Evolutionary conservation across 176 grass and related monocot genomes (phyloP).

Genomic region (Guadua angustifolia): DNA sequence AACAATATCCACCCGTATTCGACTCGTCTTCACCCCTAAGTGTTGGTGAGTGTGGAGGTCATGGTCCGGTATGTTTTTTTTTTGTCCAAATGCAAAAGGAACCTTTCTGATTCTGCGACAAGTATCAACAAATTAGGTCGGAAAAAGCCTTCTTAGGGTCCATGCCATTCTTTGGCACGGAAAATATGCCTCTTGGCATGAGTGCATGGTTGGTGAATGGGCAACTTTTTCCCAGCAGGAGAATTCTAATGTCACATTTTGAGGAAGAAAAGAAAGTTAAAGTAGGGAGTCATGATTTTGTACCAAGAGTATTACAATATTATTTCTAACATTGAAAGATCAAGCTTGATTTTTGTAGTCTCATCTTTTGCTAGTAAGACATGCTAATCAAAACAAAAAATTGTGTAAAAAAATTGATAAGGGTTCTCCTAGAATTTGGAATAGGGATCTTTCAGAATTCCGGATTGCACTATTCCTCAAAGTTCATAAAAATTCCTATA

Average conservation of each 20-base stretch:
- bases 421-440: not conserved
- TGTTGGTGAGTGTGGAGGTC: constrained; percentile 36
- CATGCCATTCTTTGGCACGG: constrained; percentile 47
- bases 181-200: constrained; percentile 63
- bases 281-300: constrained; percentile 20
- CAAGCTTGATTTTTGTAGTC: constrained; percentile 2
- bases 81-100: constrained; percentile 40
- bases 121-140: constrained; percentile 53
- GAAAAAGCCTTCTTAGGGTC: constrained; percentile 38
- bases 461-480: not conserved
- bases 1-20: too few species aligned
- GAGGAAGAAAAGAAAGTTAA: constrained; percentile 12
- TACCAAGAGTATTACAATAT: not conserved
- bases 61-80: constrained; percentile 39
- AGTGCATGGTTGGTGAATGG: constrained; percentile 52
- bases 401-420: not conserved
- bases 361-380: not conserved
- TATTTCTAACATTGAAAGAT: not conserved
- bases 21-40: too few species aligned
- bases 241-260: constrained; percentile 44
- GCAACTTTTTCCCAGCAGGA: constrained; percentile 35
- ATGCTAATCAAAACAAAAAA: not conserved
- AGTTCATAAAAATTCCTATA: not conserved
- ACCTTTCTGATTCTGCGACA: constrained; percentile 34
- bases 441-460: not conserved